These are phyloP conservation scores for Blastomyces gilchristii DNA, from an alignment of 2,329 filamentous ascomycete genomes.

Conservation along the genomic window DNA sequence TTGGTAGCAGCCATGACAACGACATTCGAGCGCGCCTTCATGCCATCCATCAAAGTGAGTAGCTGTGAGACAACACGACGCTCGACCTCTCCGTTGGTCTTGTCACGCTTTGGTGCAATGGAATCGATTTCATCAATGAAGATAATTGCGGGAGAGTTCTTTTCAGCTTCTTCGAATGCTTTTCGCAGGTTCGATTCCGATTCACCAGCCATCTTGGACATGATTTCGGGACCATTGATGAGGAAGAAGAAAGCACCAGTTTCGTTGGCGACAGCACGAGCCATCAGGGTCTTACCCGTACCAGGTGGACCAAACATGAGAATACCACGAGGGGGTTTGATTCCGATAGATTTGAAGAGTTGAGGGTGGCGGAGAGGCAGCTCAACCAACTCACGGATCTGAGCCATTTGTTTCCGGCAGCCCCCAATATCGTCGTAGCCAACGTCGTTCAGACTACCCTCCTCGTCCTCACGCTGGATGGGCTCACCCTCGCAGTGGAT, in stretches of 20 bases:
- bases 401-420: constrained; percentile 99
- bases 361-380: constrained; percentile 92
- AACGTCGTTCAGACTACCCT: constrained; percentile 98
- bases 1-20: constrained; percentile 99
- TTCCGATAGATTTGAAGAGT: constrained; percentile 99
- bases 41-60: constrained; percentile 95
- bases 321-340: constrained; percentile 97
- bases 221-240: constrained; percentile 98
- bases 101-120: constrained; percentile 98
- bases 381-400: constrained; percentile 98
- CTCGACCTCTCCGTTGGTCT: constrained; percentile 98
- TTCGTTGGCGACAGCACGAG: constrained; percentile 95
- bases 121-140: constrained; percentile 99
- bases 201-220: constrained; percentile 99
- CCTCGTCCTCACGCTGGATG: constrained; percentile 96
- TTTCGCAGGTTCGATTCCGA: constrained; percentile 97
- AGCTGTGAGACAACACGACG: constrained; percentile 97
- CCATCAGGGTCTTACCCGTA: constrained; percentile 99
- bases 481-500: constrained; percentile 97
- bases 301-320: constrained; percentile 92
- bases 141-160: constrained; percentile 98
- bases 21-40: constrained; percentile 98
- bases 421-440: constrained; percentile 99
- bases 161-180: constrained; percentile 99
- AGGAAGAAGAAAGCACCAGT: constrained; percentile 99